Conservation (phyloP, 352 stramenopile species). For the Phytophthora brassicae region DNA sequence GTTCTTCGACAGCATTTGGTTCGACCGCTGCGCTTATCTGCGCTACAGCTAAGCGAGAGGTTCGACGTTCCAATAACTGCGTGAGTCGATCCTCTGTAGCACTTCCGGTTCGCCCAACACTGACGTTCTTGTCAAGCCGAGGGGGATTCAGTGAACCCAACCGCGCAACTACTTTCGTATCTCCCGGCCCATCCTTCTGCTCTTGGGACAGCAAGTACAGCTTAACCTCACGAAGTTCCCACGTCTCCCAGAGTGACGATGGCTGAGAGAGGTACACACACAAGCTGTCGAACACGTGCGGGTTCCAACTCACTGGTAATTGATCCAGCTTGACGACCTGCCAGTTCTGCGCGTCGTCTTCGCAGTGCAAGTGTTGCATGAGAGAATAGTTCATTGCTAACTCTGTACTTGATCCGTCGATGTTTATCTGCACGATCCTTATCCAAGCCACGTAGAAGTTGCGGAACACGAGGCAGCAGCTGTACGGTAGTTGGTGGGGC, state of each 20-base stretch:
- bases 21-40: neutral
- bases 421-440: slow-evolving; percentile 52
- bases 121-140: slow-evolving; percentile 4
- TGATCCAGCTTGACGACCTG: slow-evolving; percentile 59
- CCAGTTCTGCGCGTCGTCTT: slow-evolving; percentile 76
- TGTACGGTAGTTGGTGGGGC: slow-evolving; percentile 4
- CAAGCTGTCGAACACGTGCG: slow-evolving; percentile 39
- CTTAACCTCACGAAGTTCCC: slow-evolving; percentile 58
- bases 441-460: slow-evolving; percentile 71
- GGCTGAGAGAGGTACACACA: slow-evolving; percentile 63
- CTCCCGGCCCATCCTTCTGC: neutral
- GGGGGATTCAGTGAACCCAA: neutral
- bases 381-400: slow-evolving; percentile 45
- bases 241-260: slow-evolving; percentile 59
- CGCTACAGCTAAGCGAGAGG: slow-evolving; percentile 9
- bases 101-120: slow-evolving; percentile 2
- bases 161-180: neutral
- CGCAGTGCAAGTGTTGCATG: slow-evolving; percentile 60
- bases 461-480: slow-evolving; percentile 52
- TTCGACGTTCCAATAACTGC: slow-evolving; percentile 16
- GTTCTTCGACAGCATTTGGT: slow-evolving; percentile 16
- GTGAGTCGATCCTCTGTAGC: slow-evolving; percentile 13
- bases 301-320: slow-evolving; percentile 38
- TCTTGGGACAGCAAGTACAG: slow-evolving; percentile 28
- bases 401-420: slow-evolving; percentile 42